These are phyloP conservation scores for Gomphus bonarii DNA, from an alignment of 1,284 basidiomycete genomes.

Conservation along the genomic window DNA sequence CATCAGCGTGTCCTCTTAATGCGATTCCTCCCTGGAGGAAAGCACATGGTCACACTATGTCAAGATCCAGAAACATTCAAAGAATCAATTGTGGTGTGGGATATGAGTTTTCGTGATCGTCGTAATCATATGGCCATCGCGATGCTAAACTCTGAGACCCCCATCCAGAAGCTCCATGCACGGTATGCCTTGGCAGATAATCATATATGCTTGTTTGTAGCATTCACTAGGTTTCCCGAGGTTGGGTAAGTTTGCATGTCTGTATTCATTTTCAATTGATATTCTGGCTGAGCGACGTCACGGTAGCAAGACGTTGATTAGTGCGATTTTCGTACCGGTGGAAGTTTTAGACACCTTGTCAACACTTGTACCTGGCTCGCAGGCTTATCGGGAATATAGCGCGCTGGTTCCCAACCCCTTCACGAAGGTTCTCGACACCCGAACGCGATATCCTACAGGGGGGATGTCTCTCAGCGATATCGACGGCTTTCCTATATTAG, in stretches of 20 bases:
- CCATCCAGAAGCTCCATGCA: conserved; percentile 6
- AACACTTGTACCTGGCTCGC: not conserved
- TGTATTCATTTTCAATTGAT: not conserved
- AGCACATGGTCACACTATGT: conserved; percentile 8
- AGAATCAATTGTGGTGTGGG: conserved; percentile 8
- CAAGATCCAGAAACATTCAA: not conserved
- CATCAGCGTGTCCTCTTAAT: conserved; percentile 1
- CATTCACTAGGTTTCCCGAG: conserved; percentile 1
- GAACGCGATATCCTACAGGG: conserved; percentile 6
- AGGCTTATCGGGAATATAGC: conserved; percentile 1
- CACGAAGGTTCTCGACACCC: not conserved
- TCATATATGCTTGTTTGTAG: conserved; percentile 1
- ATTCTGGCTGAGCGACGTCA: not conserved
- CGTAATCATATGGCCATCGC: conserved; percentile 8
- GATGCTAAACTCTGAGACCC: conserved; percentile 1
- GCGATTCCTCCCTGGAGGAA: conserved; percentile 8
- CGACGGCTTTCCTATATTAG: conserved; percentile 2
- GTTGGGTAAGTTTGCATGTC: not conserved
- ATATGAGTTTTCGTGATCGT: conserved; percentile 7
- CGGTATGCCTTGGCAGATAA: conserved; percentile 5
- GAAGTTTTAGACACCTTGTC: conserved; percentile 2
- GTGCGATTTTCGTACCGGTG: not conserved
- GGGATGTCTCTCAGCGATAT: conserved; percentile 8
- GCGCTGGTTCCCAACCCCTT: not conserved
- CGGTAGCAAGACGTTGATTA: conserved; percentile 1